Conservation (phyloP, 2,329 filamentous ascomycete species). For the Knoxdaviesia capensis region DNA sequence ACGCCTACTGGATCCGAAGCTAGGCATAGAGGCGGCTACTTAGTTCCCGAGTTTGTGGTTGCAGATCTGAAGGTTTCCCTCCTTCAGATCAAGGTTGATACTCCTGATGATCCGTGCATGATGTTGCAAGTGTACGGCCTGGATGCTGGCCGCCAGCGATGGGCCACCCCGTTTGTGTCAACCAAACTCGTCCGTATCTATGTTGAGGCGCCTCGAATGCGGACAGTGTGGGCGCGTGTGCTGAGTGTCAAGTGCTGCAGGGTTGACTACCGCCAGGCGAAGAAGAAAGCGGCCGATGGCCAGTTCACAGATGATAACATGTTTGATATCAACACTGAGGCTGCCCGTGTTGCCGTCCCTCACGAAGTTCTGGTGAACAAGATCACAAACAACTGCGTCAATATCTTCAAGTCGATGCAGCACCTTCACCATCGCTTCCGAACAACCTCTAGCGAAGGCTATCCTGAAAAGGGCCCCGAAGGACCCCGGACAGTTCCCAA, state of each 20-base stretch:
- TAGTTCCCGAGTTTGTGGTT: constrained; percentile 47
- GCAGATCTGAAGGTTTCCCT: constrained; percentile 66
- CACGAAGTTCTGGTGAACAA: constrained; percentile 79
- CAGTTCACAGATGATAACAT: constrained; percentile 53
- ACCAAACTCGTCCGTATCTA: constrained; percentile 69
- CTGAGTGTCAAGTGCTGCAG: constrained; percentile 66
- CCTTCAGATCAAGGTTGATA: constrained; percentile 69
- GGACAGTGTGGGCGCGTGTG: constrained; percentile 67
- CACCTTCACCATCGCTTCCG: constrained; percentile 88
- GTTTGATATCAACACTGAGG: constrained; percentile 68
- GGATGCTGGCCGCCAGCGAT: constrained; percentile 68
- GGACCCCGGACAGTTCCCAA: constrained; percentile 73
- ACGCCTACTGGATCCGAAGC: constrained; percentile 10
- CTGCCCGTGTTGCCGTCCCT: constrained; percentile 71
- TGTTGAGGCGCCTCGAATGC: constrained; percentile 69
- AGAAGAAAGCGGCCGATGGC: constrained; percentile 40
- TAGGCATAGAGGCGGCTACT: constrained; percentile 2
- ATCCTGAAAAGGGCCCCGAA: constrained; percentile 72
- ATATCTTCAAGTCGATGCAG: constrained; percentile 66
- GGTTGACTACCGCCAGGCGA: constrained; percentile 60
- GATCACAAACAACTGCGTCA: constrained; percentile 85
- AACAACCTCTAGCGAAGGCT: constrained; percentile 61
- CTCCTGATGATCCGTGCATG: constrained; percentile 76
- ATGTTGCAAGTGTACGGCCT: constrained; percentile 78
- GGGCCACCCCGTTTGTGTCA: constrained; percentile 64